Evolutionary conservation across 1,284 basidiomycete species (phyloP), one percentile per base, ranked within the genome.

Genomic region (Amylostereum chailletii): DNA sequence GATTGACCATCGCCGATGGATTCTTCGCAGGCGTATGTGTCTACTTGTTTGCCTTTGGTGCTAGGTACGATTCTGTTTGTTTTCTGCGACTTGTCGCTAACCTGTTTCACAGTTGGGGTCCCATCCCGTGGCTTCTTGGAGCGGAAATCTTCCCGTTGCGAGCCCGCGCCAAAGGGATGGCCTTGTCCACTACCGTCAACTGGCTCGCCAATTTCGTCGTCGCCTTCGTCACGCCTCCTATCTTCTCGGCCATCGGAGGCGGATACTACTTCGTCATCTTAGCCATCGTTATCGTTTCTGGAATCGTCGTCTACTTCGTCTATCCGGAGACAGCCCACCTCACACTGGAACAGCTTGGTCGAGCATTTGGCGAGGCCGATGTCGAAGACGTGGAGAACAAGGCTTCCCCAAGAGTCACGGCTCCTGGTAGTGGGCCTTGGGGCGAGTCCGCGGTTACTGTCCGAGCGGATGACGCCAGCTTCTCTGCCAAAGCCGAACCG

Each of bases 61-160:
- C 74, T 26, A 74, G 74, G 58, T 69, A 49, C 57, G 64, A 26
- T 34, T 19, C 19, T 19, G 19, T 19, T 46, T 48, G 30, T 8
- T 26, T 8, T 19, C 33, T 47, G 36, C 31, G 30, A 7, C 11
- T 8, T 29, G 31, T 34, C 26, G 40, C 30, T 8, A 19, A 47
- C 30, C 49, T 50, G 29, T 50, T 40, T 33, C 37, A 9, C 49
- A 70, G 66, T 6, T 83, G 81, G 78, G 83, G 83, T 34, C 83
- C 83, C 1, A 72, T 71, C 39, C 79, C 79, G 2, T 86, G 81
- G 76, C 64, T 79, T 5, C 65, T 80, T 19, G 71, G 73, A 11
- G 74, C 76, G 2, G 79, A 81, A 57, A 76, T 86, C 53, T 86
- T 83, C 67, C 82, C 83, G 19, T 69, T 83, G 51, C 78, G 80